Conservation (phyloP, 148 eudicot genomes). For the Spergularia marina region DNA sequence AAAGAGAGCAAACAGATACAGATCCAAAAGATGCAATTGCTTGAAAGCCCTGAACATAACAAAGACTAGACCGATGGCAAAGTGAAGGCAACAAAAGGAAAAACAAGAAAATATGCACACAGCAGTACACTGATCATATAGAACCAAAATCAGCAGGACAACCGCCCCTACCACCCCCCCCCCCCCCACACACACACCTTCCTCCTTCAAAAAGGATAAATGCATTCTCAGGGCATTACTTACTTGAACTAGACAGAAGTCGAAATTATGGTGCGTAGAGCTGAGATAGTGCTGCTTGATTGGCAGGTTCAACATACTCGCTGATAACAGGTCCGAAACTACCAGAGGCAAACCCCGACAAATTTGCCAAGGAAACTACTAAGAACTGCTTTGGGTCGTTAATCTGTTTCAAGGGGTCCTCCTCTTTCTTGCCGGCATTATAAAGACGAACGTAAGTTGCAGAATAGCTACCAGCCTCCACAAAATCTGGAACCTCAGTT, state of each 20-base stretch:
- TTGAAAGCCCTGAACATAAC: neutral
- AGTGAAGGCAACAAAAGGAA: neutral
- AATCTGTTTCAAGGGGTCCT: conserved; percentile 79
- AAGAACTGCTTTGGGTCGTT: conserved; percentile 78
- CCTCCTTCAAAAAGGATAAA: neutral
- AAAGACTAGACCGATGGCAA: neutral
- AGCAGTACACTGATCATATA: neutral
- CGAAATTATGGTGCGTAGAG: conserved; percentile 40
- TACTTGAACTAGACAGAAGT: conserved; percentile 42
- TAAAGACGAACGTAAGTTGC: conserved; percentile 73
- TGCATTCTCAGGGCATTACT: conserved; percentile 17
- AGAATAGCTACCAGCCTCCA: conserved; percentile 65
- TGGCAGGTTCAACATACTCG: conserved; percentile 66
- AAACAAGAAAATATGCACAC: neutral
- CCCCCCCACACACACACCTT: no score
- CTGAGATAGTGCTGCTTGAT: conserved; percentile 76
- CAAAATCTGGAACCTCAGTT: conserved; percentile 84
- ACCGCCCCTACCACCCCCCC: neutral
- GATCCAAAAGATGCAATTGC: neutral
- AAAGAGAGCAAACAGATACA: neutral
- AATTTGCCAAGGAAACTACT: conserved; percentile 55
- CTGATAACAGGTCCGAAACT: conserved; percentile 53
- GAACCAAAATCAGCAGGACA: neutral
- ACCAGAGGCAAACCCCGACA: conserved; percentile 57
- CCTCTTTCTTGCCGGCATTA: conserved; percentile 83